Evolutionary conservation across 108 stramenopile genomes (phyloP).

Genomic region (Cyclotella kingstonii): DNA sequence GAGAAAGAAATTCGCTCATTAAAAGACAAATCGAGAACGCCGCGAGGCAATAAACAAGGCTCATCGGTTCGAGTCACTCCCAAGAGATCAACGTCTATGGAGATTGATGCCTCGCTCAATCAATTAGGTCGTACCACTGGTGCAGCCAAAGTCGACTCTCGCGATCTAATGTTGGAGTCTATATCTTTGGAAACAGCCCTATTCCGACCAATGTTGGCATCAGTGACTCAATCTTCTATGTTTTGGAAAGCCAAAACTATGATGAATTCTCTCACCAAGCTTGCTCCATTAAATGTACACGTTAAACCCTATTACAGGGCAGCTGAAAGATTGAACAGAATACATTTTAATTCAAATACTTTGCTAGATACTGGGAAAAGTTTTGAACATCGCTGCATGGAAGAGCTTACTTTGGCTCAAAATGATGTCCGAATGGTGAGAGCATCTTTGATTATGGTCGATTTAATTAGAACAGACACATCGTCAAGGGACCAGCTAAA

Average conservation of each 20-base stretch:
- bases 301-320: slow-evolving; percentile 2
- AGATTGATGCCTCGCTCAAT: slow-evolving; percentile 21
- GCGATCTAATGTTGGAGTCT: slow-evolving; percentile 25
- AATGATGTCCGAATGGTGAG: slow-evolving; percentile 29
- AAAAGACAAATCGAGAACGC: slow-evolving; percentile 63
- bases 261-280: slow-evolving; percentile 33
- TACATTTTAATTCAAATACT: no score
- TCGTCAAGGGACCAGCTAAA: slow-evolving; percentile 23
- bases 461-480: slow-evolving; percentile 21
- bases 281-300: slow-evolving; percentile 36
- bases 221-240: slow-evolving; percentile 64
- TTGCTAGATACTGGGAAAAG: no score
- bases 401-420: slow-evolving; percentile 32
- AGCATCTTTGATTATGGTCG: slow-evolving; percentile 32
- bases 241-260: slow-evolving; percentile 69
- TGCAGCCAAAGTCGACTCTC: slow-evolving; percentile 14
- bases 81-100: slow-evolving; percentile 19
- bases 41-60: slow-evolving; percentile 32
- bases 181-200: slow-evolving; percentile 63
- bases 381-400: neutral
- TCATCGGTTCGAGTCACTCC: slow-evolving; percentile 43
- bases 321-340: no score
- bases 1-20: slow-evolving; percentile 69
- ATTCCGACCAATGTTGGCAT: slow-evolving; percentile 71
- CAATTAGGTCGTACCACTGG: slow-evolving; percentile 25